These are phyloP conservation scores for Amphibolis antarctica DNA, from an alignment of 106 monocot genomes.

Conservation along the genomic window DNA sequence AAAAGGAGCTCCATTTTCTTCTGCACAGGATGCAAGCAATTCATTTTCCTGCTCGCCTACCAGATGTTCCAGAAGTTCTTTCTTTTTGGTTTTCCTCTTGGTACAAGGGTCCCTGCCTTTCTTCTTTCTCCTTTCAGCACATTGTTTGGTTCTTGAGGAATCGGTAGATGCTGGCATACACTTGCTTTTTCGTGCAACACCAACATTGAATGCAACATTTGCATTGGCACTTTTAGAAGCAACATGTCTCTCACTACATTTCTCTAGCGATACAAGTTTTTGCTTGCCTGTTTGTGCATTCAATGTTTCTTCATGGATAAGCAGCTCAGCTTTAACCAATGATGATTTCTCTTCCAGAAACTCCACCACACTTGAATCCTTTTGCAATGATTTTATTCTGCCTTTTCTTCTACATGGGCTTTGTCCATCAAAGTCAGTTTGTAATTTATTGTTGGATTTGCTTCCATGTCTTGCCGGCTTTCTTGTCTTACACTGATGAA, in stretches of 20 bases:
- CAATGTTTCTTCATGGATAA: slow-evolving; percentile 4
- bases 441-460: slow-evolving; percentile 13
- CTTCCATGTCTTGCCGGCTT: slow-evolving; percentile 8
- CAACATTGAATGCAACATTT: slow-evolving; percentile 4
- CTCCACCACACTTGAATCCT: slow-evolving; percentile 8
- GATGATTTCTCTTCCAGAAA: slow-evolving; percentile 8
- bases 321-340: slow-evolving; percentile 5
- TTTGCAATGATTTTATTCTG: slow-evolving; percentile 10
- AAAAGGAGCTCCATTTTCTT: slow-evolving; percentile 6
- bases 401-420: slow-evolving; percentile 7
- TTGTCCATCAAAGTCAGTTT: slow-evolving; percentile 4
- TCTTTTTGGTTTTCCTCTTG: slow-evolving; percentile 7
- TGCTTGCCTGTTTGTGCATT: slow-evolving; percentile 10
- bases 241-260: slow-evolving; percentile 14
- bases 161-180: slow-evolving; percentile 1
- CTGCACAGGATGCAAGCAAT: slow-evolving; percentile 4
- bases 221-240: no score
- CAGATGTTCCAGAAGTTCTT: not conserved
- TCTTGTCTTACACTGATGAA: slow-evolving; percentile 6
- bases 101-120: slow-evolving; percentile 1
- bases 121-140: slow-evolving; percentile 14
- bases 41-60: slow-evolving; percentile 4
- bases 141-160: slow-evolving; percentile 12
- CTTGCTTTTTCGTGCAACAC: slow-evolving; percentile 12
- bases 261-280: not conserved